phyloP scores from a whole-genome alignment of 164 flowering plant genomes.

The Magnolia officinalis region DNA sequence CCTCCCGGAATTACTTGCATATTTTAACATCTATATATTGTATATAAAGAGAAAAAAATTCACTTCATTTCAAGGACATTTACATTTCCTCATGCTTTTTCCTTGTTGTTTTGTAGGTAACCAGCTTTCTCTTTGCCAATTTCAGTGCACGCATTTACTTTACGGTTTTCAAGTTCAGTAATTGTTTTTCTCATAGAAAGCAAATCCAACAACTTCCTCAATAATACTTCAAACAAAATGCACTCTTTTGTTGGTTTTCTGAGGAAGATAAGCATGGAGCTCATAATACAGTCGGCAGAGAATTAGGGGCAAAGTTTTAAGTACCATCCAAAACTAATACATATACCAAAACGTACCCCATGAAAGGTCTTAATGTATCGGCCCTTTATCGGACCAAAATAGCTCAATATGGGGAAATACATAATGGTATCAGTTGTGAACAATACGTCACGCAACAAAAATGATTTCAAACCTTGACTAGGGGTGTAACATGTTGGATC shows the following conservation, averaged over 20 bases:
- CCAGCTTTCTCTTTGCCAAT: conserved; percentile 41
- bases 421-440: too few relatives aligned
- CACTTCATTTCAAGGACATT: conserved; percentile 42
- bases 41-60: neutral
- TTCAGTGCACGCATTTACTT: conserved; percentile 44
- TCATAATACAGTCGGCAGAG: too few relatives aligned
- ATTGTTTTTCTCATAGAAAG: conserved; percentile 28
- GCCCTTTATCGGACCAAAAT: too few relatives aligned
- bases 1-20: too few relatives aligned
- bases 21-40: neutral
- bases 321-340: too few relatives aligned
- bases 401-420: too few relatives aligned
- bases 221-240: conserved; percentile 30
- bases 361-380: too few relatives aligned
- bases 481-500: too few relatives aligned
- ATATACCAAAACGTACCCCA: too few relatives aligned
- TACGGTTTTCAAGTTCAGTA: conserved; percentile 45
- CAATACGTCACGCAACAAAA: too few relatives aligned
- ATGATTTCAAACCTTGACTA: too few relatives aligned
- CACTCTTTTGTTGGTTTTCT: conserved; percentile 42
- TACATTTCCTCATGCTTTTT: conserved; percentile 48
- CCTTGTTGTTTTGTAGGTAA: conserved; percentile 46
- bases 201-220: conserved; percentile 18
- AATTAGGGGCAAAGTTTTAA: too few relatives aligned
- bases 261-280: conserved; percentile 1